Base-by-base conservation (phyloP, 2,329 filamentous ascomycete species). In the Daldinia sp. region DNA sequence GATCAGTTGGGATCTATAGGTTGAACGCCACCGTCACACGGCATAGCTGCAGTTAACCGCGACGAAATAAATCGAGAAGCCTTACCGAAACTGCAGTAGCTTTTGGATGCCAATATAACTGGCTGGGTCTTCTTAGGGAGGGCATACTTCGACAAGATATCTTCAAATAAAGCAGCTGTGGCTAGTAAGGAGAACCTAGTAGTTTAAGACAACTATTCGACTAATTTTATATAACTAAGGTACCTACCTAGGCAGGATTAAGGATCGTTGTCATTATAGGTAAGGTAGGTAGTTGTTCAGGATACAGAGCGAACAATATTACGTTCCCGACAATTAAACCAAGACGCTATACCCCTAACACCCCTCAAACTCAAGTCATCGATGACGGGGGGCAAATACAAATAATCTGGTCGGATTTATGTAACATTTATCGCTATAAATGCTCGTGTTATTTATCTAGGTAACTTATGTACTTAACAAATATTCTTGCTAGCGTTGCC, bases 401-500 rank as follows among this genome's bases (percentile, higher is more conserved):
- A 12, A 4, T 37, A 39, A 12, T 39, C 10, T 15, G 12, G 13
- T 39, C 3, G 13, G 35, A 39, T 15, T 39, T 6, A 13, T 15
- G 35, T 12, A 15, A 39, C 13, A 39, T 10, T 35, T 35, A 35
- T 35, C 1, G 33, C 7, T 9, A 9, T 35, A 35, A 9, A 35
- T 35, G 10, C 12, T 39, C 10, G 12, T 12, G 6, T 35, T 35
- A 35, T 35, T 12, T 6, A 37, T 13, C 7, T 37, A 39, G 35
- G 13, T 39, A 15, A 12, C 12, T 15, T 39, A 15, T 13, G 2
- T 28, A 12, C 23, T 39, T 74, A 84, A 72, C 84, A 86, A 37
- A 86, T 74, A 57, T 78, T 78, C 73, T 78, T 74, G 3, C 68
- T 71, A 0, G 79, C 86, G 56, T 82, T 83, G 0, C 86, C 86